Evolutionary conservation across 2,329 filamentous ascomycete species (phyloP), one percentile per base, ranked within the genome.

Genomic region (Diaporthe aspalathi): DNA sequence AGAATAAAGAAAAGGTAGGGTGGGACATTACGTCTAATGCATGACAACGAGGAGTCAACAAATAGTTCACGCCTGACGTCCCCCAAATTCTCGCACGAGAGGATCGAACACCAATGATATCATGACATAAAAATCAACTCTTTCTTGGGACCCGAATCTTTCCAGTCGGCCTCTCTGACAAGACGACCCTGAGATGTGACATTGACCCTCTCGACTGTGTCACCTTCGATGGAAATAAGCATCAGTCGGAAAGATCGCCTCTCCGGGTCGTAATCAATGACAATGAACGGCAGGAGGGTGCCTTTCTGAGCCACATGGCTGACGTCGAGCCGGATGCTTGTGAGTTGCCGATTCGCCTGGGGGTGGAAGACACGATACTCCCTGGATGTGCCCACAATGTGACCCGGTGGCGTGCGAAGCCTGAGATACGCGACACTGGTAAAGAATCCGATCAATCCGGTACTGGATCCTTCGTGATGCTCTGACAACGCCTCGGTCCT

Each of bases 281-380:
- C 60, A 0, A 63, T 49, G 12, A 63, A 63, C 27, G 60, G 60
- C 12, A 63, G 29, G 11, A 49, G 5, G 8, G 27, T 49, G 8
- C 43, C 43, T 6, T 35, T 49, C 35, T 35, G n/a, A 20, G 43
- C 60, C 20, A 63, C 60, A 49, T 63, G 24, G 14, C 27, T 20
- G 20, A 63, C n/a, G 14, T 38, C 49, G 27, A 63, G 60, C 1
- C 60, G 43, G 49, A 63, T 63, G 27, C 43, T 63, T 20, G 60
- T 49, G 29, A 63, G 43, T 3, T 49, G 60, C 14, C n/a, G 27
- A 12, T 49, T 63, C 43, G 9, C 24, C 1, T 49, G 43, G 17
- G 60, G 60, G 8, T 63, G 60, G 22, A 49, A 35, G 11, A 63
- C 43, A 11, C 43, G 60, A 35, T 63, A 63, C 43, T 63, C 60